Evolutionary conservation across 2,329 filamentous ascomycete species (phyloP).

Genomic region (Massarina eburnea): DNA sequence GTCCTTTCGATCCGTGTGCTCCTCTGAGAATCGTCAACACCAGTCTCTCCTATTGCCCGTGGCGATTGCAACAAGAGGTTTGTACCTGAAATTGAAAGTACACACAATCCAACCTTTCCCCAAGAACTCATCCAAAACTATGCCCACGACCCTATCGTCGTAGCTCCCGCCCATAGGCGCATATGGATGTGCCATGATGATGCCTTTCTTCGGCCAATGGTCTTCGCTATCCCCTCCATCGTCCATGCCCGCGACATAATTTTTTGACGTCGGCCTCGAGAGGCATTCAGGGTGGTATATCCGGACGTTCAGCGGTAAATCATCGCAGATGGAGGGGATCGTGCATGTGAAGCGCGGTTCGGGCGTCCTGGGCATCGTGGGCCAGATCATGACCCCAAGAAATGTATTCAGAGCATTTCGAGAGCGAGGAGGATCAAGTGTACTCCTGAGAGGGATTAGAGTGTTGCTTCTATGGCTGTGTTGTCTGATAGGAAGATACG

Average conservation of each 20-base stretch:
- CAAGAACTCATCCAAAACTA: slow-evolving; percentile 65
- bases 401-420: slow-evolving; percentile 26
- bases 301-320: slow-evolving; percentile 74
- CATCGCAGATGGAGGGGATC: slow-evolving; percentile 83
- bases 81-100: slow-evolving; percentile 89
- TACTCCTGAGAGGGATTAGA: not conserved
- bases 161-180: slow-evolving; percentile 82
- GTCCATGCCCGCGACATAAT: no score
- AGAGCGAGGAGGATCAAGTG: not conserved
- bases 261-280: slow-evolving; percentile 15
- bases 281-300: slow-evolving; percentile 64
- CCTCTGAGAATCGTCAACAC: slow-evolving; percentile 59
- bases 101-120: slow-evolving; percentile 71
- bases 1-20: slow-evolving; percentile 70
- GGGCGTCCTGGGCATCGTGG: slow-evolving; percentile 18
- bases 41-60: not conserved
- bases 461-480: not conserved
- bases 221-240: not conserved
- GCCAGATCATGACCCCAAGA: slow-evolving; percentile 23
- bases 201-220: slow-evolving; percentile 50
- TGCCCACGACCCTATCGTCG: slow-evolving; percentile 78
- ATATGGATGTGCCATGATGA: slow-evolving; percentile 86
- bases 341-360: slow-evolving; percentile 62
- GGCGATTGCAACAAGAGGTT: not conserved
- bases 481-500: not conserved